Conservation (phyloP, 169 alveolate genomes). For the Amoebophrya sp. region DNA sequence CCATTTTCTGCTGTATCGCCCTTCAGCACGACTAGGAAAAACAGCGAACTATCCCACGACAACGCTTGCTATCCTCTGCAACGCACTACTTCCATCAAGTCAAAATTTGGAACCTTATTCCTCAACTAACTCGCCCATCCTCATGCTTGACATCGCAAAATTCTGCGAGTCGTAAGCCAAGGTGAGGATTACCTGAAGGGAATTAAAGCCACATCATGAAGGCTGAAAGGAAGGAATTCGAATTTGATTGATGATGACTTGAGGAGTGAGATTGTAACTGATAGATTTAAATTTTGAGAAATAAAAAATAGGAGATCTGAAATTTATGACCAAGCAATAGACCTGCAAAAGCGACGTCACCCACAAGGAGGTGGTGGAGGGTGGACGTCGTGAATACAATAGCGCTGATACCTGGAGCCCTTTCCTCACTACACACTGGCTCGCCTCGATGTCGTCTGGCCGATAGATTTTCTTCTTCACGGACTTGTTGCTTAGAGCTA, state of each 20-base stretch:
- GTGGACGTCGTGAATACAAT: too few species aligned
- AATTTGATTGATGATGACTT: too few species aligned
- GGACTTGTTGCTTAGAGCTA: too few species aligned
- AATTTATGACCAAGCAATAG: not conserved
- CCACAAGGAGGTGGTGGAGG: not conserved
- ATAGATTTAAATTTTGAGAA: too few species aligned
- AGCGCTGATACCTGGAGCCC: not conserved
- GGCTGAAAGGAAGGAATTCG: not conserved
- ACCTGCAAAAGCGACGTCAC: not conserved
- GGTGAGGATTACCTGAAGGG: not conserved
- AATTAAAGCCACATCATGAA: too few species aligned
- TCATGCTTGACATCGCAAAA: not conserved
- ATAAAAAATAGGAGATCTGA: too few species aligned
- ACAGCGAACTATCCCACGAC: too few species aligned
- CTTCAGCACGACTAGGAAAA: too few species aligned
- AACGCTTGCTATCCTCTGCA: not conserved
- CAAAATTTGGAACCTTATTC: not conserved
- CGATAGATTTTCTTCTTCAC: not conserved
- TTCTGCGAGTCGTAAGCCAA: not conserved
- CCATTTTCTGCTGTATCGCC: too few species aligned
- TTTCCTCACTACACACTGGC: not conserved
- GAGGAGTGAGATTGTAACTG: not conserved
- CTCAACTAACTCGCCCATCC: not conserved
- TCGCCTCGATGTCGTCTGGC: not conserved
- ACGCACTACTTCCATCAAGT: not conserved